Evolutionary conservation across 1,139 yeast genomes (phyloP), one percentile per base, ranked within the genome.

Genomic region (Blastobotrys serpentis): DNA sequence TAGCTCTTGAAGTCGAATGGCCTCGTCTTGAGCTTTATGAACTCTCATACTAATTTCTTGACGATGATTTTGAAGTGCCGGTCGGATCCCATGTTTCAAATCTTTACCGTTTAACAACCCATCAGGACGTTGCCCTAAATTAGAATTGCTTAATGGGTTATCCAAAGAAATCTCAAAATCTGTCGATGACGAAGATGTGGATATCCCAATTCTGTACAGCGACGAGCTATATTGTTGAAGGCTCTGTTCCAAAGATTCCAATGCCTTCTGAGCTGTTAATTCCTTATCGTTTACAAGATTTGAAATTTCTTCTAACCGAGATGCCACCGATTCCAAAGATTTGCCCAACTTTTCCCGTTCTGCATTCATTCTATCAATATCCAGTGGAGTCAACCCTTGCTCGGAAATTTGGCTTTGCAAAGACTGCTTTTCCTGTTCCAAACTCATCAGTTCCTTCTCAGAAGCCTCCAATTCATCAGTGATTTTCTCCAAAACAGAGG

Each of bases 281-380:
- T 80, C 79, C 53, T 75, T 77, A 13, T 74, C 74, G 29, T 73
- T 71, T 14, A 78, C 71, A 13, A 70, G 62, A 44, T 57, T 50
- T 36, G 61, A 52, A 26, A 66, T 49, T 43, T 66, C 71, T 18
- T 74, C 78, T 11, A 78, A 64, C 51, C 73, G 74, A 30, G 68
- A 64, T 38, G 73, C 73, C 2, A 77, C 71, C 2, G 68, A 56
- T 51, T 84, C 88, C 38, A 84, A 72, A n/a, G 76, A 69, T 54
- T 75, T 75, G 2, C 81, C 73, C 14, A 84, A 67, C 48, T 75
- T 74, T 46, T 80, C 84, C 47, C 87, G 71, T 56, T 84, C 89
- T 33, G 71, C 67, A 56, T 79, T 80, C 67, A 85, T 72, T 52
- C 73, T 66, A 57, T 85, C 87, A 46, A 86, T 80, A 46, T 81